These are phyloP conservation scores for Cordyceps militaris DNA, from an alignment of 2,329 filamentous ascomycete genomes.

Conservation along the genomic window DNA sequence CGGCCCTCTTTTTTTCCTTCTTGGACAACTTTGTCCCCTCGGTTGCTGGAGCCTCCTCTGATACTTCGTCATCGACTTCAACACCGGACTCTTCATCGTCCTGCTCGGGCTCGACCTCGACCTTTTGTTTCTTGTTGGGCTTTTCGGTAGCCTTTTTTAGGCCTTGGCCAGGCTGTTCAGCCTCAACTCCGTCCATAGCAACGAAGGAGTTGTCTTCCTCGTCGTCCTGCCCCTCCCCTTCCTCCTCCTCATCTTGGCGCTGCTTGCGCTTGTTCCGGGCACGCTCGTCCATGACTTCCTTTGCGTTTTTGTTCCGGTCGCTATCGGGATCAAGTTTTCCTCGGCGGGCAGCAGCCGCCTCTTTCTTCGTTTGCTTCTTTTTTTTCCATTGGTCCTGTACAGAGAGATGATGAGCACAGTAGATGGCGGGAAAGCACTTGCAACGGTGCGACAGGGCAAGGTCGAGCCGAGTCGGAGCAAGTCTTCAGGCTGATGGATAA, in stretches of 20 bases:
- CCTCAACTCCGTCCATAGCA: conserved; percentile 46
- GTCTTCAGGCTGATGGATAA: conserved; percentile 21
- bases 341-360: conserved; percentile 73
- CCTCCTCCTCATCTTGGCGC: conserved; percentile 38
- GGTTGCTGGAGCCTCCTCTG: conserved; percentile 28
- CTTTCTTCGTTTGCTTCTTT: conserved; percentile 92
- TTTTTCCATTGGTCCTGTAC: conserved; percentile 83
- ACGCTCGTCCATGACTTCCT: conserved; percentile 84
- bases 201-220: conserved; percentile 37
- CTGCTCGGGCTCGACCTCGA: conserved; percentile 23
- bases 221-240: conserved; percentile 35
- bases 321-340: conserved; percentile 90
- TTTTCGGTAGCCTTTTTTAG: conserved; percentile 41
- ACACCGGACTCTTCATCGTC: conserved; percentile 16
- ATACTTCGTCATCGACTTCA: conserved; percentile 33
- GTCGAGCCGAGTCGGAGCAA: conserved; percentile 4
- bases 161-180: conserved; percentile 58
- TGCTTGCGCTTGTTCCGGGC: conserved; percentile 74
- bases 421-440: background rate
- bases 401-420: background rate
- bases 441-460: conserved; percentile 10
- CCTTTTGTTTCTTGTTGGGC: conserved; percentile 52
- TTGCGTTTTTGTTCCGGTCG: conserved; percentile 70
- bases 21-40: conserved; percentile 38
- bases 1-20: conserved; percentile 44